Evolutionary conservation across 2,329 filamentous ascomycete genomes (phyloP).

Genomic region (Alternaria ethzedia): DNA sequence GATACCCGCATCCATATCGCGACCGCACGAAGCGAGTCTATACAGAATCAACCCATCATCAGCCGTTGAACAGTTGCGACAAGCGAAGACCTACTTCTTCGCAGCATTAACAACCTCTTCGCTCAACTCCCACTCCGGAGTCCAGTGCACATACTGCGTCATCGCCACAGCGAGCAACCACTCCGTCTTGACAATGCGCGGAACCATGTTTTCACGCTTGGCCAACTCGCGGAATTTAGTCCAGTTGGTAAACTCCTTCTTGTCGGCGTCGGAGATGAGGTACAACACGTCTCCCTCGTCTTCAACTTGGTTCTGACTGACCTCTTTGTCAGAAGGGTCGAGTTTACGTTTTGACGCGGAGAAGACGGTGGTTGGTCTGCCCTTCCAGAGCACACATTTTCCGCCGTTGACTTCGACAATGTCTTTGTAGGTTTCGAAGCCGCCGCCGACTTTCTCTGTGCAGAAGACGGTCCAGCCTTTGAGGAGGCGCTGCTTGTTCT

Average conservation of each 20-base stretch:
- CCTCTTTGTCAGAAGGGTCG: slow-evolving; percentile 33
- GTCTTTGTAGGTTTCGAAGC: slow-evolving; percentile 80
- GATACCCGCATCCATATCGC: background rate
- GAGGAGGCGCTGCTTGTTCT: slow-evolving; percentile 79
- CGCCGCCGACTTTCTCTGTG: slow-evolving; percentile 78
- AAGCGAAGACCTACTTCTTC: slow-evolving; percentile 15
- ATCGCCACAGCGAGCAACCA: slow-evolving; percentile 92
- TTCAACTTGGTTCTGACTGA: slow-evolving; percentile 68
- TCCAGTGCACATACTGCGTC: slow-evolving; percentile 72
- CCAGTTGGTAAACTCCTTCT: slow-evolving; percentile 78
- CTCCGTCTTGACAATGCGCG: slow-evolving; percentile 81
- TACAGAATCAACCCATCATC: slow-evolving; percentile 12
- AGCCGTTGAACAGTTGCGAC: slow-evolving; percentile 5
- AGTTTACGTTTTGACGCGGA: slow-evolving; percentile 53
- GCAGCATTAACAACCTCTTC: slow-evolving; percentile 39
- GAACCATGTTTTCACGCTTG: slow-evolving; percentile 75
- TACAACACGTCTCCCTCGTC: slow-evolving; percentile 67
- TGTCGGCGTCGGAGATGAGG: slow-evolving; percentile 72
- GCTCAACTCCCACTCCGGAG: slow-evolving; percentile 42
- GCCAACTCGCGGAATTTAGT: slow-evolving; percentile 81
- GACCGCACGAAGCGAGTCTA: background rate
- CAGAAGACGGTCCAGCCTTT: slow-evolving; percentile 82
- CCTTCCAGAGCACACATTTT: slow-evolving; percentile 77
- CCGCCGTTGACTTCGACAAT: slow-evolving; percentile 92
- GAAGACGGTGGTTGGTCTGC: slow-evolving; percentile 72